Evolutionary conservation across 2,329 filamentous ascomycete species (phyloP), one percentile per base, ranked within the genome.

Genomic region (Aspergillus phoenicis): DNA sequence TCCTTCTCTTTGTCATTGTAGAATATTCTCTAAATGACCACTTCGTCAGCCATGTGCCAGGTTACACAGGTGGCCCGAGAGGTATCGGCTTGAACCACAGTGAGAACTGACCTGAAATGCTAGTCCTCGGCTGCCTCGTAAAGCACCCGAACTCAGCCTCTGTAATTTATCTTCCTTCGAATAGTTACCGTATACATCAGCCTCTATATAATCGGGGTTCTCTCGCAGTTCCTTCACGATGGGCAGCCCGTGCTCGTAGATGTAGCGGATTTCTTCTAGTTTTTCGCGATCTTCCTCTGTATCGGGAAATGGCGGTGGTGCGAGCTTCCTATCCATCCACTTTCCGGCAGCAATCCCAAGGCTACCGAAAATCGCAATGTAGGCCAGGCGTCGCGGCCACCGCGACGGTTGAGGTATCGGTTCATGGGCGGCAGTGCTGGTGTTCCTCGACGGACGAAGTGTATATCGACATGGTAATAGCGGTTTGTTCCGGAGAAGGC

Each of bases 1-100:
- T 86, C 84, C 65, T 85, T 82, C 6, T 86, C 85, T 30, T 74
- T 73, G 3, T 78, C 70, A 71, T 90, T 86, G 80, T 83, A 86
- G 71, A 91, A 93, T 1, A 89, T 76, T 67, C 84, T 82, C 79
- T 91, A 84, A 67, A 75, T 17, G 47, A 63, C 38, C 38, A 54
- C 55, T 56, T 54, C 51, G 59, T 68, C 67, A 68, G 69, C 63
- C 57, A 24, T 8, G 17, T 26, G 30, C 26, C n/a, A 45, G 7
- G 26, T 22, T 5, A 7, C 22, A 49, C 15, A 15, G 30, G 5
- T 8, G 8, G 20, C 17, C 33, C 10, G 11, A 51, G 26, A 30
- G 15, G 47, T 26, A 51, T 17, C 47, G 47, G 15, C n/a, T 33
- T 17, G 26, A 20, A 47, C 24, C 55, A 62, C 48, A 47, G 33